Evolutionary conservation across 1,284 basidiomycete genomes (phyloP), one percentile per base, ranked within the genome.

Genomic region (Trichosporon asahii): DNA sequence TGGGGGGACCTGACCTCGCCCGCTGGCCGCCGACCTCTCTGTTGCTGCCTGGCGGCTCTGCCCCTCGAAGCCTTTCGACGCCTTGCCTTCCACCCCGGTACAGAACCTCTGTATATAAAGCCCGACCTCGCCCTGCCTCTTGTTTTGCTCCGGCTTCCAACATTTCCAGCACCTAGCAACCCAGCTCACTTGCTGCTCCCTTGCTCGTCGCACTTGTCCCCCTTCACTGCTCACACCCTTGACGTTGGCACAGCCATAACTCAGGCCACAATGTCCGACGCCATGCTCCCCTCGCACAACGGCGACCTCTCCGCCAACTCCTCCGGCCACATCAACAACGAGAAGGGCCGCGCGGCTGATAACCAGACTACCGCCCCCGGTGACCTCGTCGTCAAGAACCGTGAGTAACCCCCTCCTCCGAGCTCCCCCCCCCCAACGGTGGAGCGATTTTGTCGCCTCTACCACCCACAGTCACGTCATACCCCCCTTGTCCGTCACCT

Each of bases 331-430:
- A 23, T 66, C 29, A 27, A 67, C 29, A 27, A 67, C 23, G 70
- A 68, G 64, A 68, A 68, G 68, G 21, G 31, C 23, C 31, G 23
- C 60, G 31, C 40, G 27, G 18, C 31, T 14, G n/a, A n/a, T n/a
- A 11, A 33, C 33, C 3, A 27, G 35, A 23, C 18, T 21, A 29
- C 66, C 18, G 66, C 66, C 44, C 65, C 60, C 23, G 72, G 72
- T 27, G 37, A 33, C 60, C 49, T 60, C 8, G 70, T 57, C 31
- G 64, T 65, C 15, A 46, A 37, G 23, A 73, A 73, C 70, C 72
- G 72, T 73, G 65, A 73, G 72, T 71, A 40, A n/a, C n/a, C n/a
- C n/a, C 18, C 18, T 7, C 18, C 4, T 57, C 21, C 21, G 37
- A 23, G 49, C 14, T 5, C 1, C 35, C 11, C 8, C 12, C 35